Percentiles rank a stretch among this genome's conserved stretches.
These are phyloP conservation scores for Acanthamoeba royreba DNA, from an alignment of 208 protist species.

Conservation along the genomic window DNA sequence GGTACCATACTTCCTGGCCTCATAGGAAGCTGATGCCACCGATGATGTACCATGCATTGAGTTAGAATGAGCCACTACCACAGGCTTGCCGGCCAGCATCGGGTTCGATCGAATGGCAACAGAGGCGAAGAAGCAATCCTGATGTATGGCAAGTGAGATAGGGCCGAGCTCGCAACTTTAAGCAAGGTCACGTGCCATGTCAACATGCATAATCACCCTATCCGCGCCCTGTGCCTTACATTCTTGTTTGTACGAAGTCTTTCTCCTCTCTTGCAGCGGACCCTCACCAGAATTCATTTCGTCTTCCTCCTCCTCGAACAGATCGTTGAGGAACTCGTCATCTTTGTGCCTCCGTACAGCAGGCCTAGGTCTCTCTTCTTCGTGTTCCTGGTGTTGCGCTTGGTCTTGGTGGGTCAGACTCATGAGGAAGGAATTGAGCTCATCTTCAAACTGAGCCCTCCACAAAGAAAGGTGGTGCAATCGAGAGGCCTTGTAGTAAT, in stretches of 20 bases:
- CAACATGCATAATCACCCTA: slow-evolving; percentile 56
- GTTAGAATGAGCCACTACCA: slow-evolving; percentile 55
- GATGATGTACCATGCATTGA: slow-evolving; percentile 7
- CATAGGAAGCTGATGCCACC: slow-evolving; percentile 61
- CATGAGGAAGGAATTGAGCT: neutral
- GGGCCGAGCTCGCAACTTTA: neutral
- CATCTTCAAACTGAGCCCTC: neutral
- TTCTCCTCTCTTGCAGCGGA: neutral
- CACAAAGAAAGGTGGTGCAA: slow-evolving; percentile 58
- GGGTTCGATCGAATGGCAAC: slow-evolving; percentile 50
- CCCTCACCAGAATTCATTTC: neutral
- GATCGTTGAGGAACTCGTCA: neutral
- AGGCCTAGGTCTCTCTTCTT: neutral
- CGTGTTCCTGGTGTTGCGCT: neutral
- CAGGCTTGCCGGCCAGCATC: slow-evolving; percentile 50
- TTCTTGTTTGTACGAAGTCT: neutral
- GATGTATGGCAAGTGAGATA: neutral
- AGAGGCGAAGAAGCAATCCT: slow-evolving; percentile 75
- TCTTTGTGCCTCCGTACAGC: neutral
- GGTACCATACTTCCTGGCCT: slow-evolving; percentile 54
- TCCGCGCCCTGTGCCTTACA: neutral
- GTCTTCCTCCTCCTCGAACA: neutral
- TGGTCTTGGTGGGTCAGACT: neutral
- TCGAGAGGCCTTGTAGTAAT: slow-evolving; percentile 49
- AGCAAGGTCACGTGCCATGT: slow-evolving; percentile 41